phyloP scores from a whole-genome alignment of 257 asterid species.

The Nicotiana tomentosiformis region DNA sequence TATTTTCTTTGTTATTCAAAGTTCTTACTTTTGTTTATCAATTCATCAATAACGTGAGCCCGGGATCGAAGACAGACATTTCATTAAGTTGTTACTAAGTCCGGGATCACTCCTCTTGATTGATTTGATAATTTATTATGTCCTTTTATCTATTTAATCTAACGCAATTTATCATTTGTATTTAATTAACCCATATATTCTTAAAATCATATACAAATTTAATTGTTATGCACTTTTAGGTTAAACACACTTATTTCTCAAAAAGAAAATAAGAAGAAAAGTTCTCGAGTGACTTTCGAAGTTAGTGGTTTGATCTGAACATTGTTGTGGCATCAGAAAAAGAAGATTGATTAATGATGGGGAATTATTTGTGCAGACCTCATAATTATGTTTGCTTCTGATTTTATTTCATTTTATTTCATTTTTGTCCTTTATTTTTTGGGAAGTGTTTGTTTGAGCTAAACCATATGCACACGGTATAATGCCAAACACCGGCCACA shows the following conservation, averaged over 20 bases:
- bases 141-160: too few relatives aligned
- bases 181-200: neutral
- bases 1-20: too few relatives aligned
- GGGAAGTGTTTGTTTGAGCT: neutral
- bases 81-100: too few relatives aligned
- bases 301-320: neutral
- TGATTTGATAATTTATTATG: too few relatives aligned
- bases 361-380: neutral
- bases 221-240: too few relatives aligned
- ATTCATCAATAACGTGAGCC: too few relatives aligned
- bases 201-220: neutral
- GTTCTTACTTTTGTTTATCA: too few relatives aligned
- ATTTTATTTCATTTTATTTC: neutral
- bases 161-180: too few relatives aligned
- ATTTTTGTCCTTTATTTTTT: neutral
- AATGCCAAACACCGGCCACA: too few relatives aligned
- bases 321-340: neutral
- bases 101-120: too few relatives aligned
- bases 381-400: neutral
- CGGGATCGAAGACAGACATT: too few relatives aligned
- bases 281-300: neutral
- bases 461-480: neutral
- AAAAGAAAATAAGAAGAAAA: neutral
- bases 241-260: neutral
- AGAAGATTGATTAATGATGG: neutral